Evolutionary conservation across 2,329 filamentous ascomycete species (phyloP), one percentile per base, ranked within the genome.

Genomic region (Mariannaea elegans): DNA sequence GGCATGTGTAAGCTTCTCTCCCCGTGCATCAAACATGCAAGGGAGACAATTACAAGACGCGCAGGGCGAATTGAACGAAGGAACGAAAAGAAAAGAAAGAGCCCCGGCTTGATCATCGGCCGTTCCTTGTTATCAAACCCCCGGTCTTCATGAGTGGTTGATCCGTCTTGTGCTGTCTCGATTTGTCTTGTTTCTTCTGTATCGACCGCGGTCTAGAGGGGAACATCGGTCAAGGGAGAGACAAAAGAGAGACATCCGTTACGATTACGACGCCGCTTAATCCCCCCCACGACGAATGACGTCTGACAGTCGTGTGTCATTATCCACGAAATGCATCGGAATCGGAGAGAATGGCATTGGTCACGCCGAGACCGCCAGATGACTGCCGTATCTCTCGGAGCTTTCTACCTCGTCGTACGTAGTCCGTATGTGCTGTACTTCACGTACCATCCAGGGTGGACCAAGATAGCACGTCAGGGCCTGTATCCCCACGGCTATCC

Each of bases 131-230:
- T 48, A 50, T 53, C 56, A 47, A 34, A 41, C 24, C 24, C 24
- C 24, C 9, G 24, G 24, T 27, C 24, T 27, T 27, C 24, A 5
- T 27, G 24, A 27, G 24, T 9, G n/a, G 29, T 31, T 56, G 66
- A 21, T 54, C 41, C 38, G 45, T 50, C 59, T 46, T 59, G 54
- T 65, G 55, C 59, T 9, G 9, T 5, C 24, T 27, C 24, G 24
- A 6, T 9, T 27, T 27, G 5, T 27, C 24, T 27, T 27, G 5
- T 27, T 27, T 27, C 9, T 27, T 27, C 24, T 27, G 23, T 16
- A 27, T 31, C 7, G 54, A 18, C 53, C 59, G 42, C 42, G 59
- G 54, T 63, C 65, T 62, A 56, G 36, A 59, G 31, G 36, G 32
- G 14, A 19, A 49, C 36, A 31, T 14, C 34, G 34, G 7, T 16